Percentiles rank a stretch among this genome's conserved stretches.
These are phyloP conservation scores for Diutina rugosa DNA, from an alignment of 1,139 yeast species.

Conservation along the genomic window DNA sequence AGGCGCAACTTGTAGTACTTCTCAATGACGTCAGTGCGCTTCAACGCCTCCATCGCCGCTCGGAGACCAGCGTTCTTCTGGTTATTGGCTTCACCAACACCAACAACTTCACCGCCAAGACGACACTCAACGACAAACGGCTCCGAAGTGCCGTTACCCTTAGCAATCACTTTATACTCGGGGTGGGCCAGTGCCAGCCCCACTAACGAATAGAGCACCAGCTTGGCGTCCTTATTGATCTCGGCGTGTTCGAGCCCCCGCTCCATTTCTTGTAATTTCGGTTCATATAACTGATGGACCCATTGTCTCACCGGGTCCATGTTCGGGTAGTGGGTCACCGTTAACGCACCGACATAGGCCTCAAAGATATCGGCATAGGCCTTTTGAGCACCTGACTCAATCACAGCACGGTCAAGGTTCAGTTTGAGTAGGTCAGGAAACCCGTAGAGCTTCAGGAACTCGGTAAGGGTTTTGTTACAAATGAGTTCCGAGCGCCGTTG, in stretches of 20 bases:
- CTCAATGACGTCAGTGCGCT: slow-evolving; percentile 46
- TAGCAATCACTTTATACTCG: slow-evolving; percentile 32
- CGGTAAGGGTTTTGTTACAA: slow-evolving; percentile 59
- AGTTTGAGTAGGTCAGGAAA: slow-evolving; percentile 49
- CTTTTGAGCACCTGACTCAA: slow-evolving; percentile 30
- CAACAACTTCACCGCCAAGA: slow-evolving; percentile 33
- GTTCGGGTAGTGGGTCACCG: slow-evolving; percentile 39
- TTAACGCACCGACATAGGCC: slow-evolving; percentile 81
- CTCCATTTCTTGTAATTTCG: neutral
- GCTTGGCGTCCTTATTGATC: slow-evolving; percentile 51
- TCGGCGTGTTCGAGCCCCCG: neutral
- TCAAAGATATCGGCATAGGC: slow-evolving; percentile 72
- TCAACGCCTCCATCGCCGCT: slow-evolving; percentile 62
- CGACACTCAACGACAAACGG: slow-evolving; percentile 53
- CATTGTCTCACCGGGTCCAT: neutral
- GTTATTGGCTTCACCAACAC: slow-evolving; percentile 48
- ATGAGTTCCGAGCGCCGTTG: slow-evolving; percentile 58
- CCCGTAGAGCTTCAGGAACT: slow-evolving; percentile 61
- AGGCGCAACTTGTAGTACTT: slow-evolving; percentile 51
- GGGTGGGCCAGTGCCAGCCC: slow-evolving; percentile 67
- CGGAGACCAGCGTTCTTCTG: slow-evolving; percentile 55
- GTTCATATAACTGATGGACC: neutral
- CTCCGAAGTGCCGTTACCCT: slow-evolving; percentile 39
- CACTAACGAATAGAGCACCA: slow-evolving; percentile 62
- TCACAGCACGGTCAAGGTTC: slow-evolving; percentile 28